Evolutionary conservation across 2,329 filamentous ascomycete species (phyloP), one percentile per base, ranked within the genome.

Genomic region (Alternaria viburni): DNA sequence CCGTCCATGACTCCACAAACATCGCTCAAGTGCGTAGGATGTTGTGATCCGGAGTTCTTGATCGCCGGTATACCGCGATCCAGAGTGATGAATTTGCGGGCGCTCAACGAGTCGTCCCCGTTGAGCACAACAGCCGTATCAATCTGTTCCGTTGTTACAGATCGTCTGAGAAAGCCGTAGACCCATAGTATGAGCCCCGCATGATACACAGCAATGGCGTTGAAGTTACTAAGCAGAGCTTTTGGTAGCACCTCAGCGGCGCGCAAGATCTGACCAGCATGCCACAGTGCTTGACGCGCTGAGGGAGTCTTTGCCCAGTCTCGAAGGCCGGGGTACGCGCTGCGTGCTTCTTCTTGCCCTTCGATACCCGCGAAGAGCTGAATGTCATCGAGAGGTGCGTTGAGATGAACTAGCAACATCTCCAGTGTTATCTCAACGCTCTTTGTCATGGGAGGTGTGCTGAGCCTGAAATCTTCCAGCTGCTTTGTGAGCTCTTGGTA

Each of bases 361-460:
- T 90, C 89, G 46, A 90, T 89, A 6, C 90, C 90, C 0, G 88
- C 87, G 67, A 91, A 91, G 5, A 89, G 83, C 70, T 91, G 89
- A 15, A 91, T 80, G 61, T 91, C 89, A 66, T 90, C 86, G 3
- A 91, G 80, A 0, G 87, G 88, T 46, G 89, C 84, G 73, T 91
- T 86, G 5, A 91, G 81, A 70, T 90, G 86, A 83, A 91, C 86
- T 60, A 89, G 80, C 11, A 90, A 81, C 1, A 90, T 80, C 69
- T 84, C 81, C 1, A 85, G 81, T 17, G 81, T 69, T 23, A 74
- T 70, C 32, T 74, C 71, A 41, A 62, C 54, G 19, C 63, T 66
- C 71, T 61, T 83, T 63, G 8, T 79, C 76, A 68, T 77, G 69
- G 73, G 43, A 9, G 68, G 64, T 64, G 86, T 86, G 51, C 76